Evolutionary conservation across 352 stramenopile species (phyloP), one percentile per base, ranked within the genome.

Genomic region (Globisporangium echinulatum): DNA sequence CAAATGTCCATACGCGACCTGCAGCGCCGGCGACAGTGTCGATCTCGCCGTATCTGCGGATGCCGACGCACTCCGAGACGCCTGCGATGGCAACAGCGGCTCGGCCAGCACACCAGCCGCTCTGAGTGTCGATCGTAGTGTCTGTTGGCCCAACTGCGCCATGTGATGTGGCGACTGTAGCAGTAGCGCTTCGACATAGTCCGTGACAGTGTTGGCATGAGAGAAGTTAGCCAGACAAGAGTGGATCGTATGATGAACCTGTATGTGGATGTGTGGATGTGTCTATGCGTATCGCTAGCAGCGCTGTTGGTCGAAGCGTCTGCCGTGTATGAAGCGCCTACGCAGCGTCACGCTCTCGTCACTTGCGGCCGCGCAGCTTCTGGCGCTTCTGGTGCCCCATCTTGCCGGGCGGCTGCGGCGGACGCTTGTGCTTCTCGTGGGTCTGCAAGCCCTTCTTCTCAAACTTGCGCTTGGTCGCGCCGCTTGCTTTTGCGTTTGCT

Each of bases 41-140:
- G 40, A 79, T 77, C 38, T 75, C 68, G 19, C 68, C 64, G 58
- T 79, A 82, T 52, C 55, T 82, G 10, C 56, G 61, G 33, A 1
- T 62, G 47, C 54, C 8, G 50, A n/a, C 38, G 37, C 25, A 33
- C 25, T 33, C 25, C 25, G 25, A 33, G 25, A 33, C 25, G 2
- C 25, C 25, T 33, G 25, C 25, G 25, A 33, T 33, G 25, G 25
- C 25, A 33, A 33, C 25, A 33, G 25, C 25, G 25, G 2, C 0
- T 33, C 25, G 25, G 25, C 25, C 25, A 33, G 25, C 25, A 33
- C 25, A 33, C 25, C 25, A 33, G 25, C 25, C 25, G 25, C 25
- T 33, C 25, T 33, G 25, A 33, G 25, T 33, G 25, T 33, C 25
- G 25, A 33, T 33, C 25, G 39, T 13, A 47, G 46, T 48, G 25